These are phyloP conservation scores for Westerdykella sp. DNA, from an alignment of 2,329 filamentous ascomycete species.

Conservation along the genomic window DNA sequence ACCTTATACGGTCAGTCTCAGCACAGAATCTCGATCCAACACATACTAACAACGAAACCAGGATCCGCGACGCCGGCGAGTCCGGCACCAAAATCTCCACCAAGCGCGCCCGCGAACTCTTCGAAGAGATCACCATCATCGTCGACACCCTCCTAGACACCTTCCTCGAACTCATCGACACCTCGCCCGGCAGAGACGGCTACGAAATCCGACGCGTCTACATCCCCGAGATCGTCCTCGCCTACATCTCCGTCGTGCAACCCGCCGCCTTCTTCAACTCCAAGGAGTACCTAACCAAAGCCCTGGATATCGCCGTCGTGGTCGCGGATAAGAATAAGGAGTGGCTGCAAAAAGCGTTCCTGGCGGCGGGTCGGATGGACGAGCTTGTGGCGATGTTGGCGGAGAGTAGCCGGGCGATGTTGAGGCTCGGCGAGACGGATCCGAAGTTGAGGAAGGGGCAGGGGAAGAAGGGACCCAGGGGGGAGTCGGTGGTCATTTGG, in stretches of 20 bases:
- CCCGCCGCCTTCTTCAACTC: constrained; percentile 68
- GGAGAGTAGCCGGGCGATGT: constrained; percentile 65
- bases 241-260: constrained; percentile 75
- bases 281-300: constrained; percentile 71
- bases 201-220: constrained; percentile 65
- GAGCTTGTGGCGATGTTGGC: constrained; percentile 58
- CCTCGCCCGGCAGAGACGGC: constrained; percentile 47
- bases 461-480: constrained; percentile 39
- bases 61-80: constrained; percentile 4
- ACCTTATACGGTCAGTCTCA: constrained; percentile 26
- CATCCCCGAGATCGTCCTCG: constrained; percentile 77
- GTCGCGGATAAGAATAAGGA: constrained; percentile 49
- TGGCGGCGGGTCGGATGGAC: constrained; percentile 39
- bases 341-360: constrained; percentile 35
- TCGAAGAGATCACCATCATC: constrained; percentile 35
- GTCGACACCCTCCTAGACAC: constrained; percentile 33
- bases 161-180: constrained; percentile 9
- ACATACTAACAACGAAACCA: neutral
- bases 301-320: constrained; percentile 75
- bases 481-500: constrained; percentile 42
- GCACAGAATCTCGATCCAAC: neutral
- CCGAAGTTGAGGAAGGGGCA: constrained; percentile 31
- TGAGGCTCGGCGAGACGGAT: constrained; percentile 42
- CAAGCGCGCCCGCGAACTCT: constrained; percentile 34
- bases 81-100: constrained; percentile 14